These are phyloP conservation scores for Zygoascus meyerae DNA, from an alignment of 1,139 yeast species.

Conservation along the genomic window DNA sequence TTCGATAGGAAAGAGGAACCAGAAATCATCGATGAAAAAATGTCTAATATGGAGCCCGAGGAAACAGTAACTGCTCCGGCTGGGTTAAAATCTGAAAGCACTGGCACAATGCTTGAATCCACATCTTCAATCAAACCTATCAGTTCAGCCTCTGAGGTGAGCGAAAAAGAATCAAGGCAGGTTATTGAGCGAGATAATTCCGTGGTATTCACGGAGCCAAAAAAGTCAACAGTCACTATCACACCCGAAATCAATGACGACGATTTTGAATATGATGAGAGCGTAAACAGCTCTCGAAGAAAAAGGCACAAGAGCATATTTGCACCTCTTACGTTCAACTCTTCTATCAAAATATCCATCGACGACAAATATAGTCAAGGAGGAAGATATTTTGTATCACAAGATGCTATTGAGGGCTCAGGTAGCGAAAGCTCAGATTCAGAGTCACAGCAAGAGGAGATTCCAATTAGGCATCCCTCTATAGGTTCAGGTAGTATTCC, in stretches of 20 bases:
- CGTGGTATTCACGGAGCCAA: too few species aligned
- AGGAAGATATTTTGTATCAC: conserved; percentile 66
- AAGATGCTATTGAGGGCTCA: conserved; percentile 19
- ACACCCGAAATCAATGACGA: background rate
- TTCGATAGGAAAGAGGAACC: conserved; percentile 34
- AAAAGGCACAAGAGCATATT: conserved; percentile 50
- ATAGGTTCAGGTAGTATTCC: background rate
- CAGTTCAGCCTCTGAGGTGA: background rate
- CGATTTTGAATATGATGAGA: background rate
- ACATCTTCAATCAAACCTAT: background rate
- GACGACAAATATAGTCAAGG: conserved; percentile 83
- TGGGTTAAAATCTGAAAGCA: too few species aligned
- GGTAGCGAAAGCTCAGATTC: conserved; percentile 21
- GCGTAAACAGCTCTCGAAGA: background rate
- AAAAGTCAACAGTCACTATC: background rate
- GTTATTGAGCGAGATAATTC: background rate
- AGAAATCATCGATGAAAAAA: conserved; percentile 10
- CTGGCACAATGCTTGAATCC: background rate
- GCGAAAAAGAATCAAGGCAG: background rate
- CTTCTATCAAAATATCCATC: conserved; percentile 64
- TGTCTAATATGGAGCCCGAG: background rate
- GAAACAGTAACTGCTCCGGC: background rate
- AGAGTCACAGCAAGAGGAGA: conserved; percentile 15
- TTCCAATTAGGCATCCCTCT: background rate
- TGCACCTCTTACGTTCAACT: conserved; percentile 76